Conservation (phyloP, 257 asterid species). For the Gardenia jasminoides region DNA sequence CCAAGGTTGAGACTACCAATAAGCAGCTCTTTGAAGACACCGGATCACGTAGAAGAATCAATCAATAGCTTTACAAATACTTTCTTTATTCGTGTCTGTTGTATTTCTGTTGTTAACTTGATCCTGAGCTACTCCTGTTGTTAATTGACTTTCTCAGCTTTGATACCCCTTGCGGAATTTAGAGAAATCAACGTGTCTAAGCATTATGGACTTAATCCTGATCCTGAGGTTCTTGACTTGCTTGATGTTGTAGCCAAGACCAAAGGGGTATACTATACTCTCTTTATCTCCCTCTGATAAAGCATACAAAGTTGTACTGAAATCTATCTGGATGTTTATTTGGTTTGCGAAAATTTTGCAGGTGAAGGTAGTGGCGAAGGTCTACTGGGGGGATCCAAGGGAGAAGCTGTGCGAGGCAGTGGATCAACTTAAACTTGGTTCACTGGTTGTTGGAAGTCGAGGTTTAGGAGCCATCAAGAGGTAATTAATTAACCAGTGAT, state of each 20-base stretch:
- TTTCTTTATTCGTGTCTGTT: neutral
- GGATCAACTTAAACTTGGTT: conserved; percentile 58
- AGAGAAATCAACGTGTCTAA: conserved; percentile 55
- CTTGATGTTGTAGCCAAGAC: conserved; percentile 49
- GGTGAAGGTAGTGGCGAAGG: conserved; percentile 74
- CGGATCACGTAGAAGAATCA: conserved; percentile 56
- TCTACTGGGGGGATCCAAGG: conserved; percentile 85
- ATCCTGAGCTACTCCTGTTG: neutral
- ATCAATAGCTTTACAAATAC: too few species aligned
- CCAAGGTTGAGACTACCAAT: conserved; percentile 59
- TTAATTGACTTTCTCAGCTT: conserved; percentile 37
- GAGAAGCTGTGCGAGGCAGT: conserved; percentile 71
- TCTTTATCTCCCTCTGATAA: neutral
- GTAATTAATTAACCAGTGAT: conserved; percentile 20
- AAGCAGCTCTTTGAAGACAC: conserved; percentile 74
- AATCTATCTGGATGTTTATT: neutral
- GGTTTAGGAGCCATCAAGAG: conserved; percentile 70
- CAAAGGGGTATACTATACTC: conserved; percentile 29
- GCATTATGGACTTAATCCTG: conserved; percentile 66
- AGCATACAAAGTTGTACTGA: too few species aligned
- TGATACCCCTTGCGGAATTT: conserved; percentile 70
- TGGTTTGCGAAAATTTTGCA: conserved; percentile 2
- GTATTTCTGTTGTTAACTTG: neutral
- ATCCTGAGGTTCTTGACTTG: conserved; percentile 69
- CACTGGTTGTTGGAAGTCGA: conserved; percentile 76